phyloP scores from a whole-genome alignment of 2,329 filamentous ascomycete species.

The Exophiala sp. region DNA sequence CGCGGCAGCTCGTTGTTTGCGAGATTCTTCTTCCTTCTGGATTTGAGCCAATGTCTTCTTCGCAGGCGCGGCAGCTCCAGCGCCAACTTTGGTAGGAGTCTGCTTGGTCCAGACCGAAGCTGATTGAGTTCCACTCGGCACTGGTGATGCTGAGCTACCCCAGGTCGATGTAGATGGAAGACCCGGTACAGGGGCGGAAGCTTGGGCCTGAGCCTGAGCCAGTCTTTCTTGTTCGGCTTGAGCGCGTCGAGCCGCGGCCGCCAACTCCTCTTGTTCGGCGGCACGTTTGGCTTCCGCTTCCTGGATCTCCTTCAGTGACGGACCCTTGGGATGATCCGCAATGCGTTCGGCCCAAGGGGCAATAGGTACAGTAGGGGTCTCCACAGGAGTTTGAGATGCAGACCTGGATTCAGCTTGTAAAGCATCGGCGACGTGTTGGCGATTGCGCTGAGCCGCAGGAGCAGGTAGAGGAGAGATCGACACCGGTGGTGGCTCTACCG shows the following conservation, averaged over 20 bases:
- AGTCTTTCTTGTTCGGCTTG: slow-evolving; percentile 68
- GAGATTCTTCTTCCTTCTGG: slow-evolving; percentile 87
- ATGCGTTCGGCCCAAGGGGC: slow-evolving; percentile 93
- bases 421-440: slow-evolving; percentile 75
- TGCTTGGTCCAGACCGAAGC: slow-evolving; percentile 48
- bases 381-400: slow-evolving; percentile 67
- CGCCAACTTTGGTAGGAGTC: slow-evolving; percentile 37
- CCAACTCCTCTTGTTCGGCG: slow-evolving; percentile 77
- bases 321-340: slow-evolving; percentile 67
- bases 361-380: slow-evolving; percentile 63
- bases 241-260: slow-evolving; percentile 68
- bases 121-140: slow-evolving; percentile 47
- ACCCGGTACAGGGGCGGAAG: slow-evolving; percentile 66
- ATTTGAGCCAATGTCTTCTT: slow-evolving; percentile 96
- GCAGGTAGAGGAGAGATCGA: slow-evolving; percentile 79
- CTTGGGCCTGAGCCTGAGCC: slow-evolving; percentile 49
- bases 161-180: slow-evolving; percentile 85
- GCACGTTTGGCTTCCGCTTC: slow-evolving; percentile 90
- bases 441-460: slow-evolving; percentile 76
- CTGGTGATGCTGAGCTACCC: slow-evolving; percentile 68
- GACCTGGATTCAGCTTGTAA: slow-evolving; percentile 61
- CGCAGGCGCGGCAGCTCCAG: slow-evolving; percentile 33
- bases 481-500: slow-evolving; percentile 61
- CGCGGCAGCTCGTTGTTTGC: slow-evolving; percentile 68
- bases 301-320: slow-evolving; percentile 93